phyloP scores from a whole-genome alignment of 306 rosid species.

The Oemleria cerasiformis region DNA sequence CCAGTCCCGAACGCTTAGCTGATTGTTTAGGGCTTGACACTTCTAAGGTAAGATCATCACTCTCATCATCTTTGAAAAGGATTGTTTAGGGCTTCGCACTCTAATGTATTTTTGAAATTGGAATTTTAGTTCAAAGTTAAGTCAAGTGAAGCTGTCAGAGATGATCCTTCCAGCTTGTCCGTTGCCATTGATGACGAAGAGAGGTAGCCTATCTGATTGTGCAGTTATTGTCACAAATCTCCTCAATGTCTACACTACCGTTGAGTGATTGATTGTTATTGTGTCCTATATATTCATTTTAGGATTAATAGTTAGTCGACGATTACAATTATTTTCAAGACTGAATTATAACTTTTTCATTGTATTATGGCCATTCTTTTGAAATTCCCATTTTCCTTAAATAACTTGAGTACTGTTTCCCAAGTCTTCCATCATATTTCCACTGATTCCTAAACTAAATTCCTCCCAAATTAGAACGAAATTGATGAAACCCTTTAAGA shows the following conservation, averaged over 20 bases:
- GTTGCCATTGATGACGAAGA: slow-evolving; percentile 63
- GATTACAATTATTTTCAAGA: not conserved
- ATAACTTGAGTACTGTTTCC: not conserved
- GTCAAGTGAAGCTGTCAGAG: slow-evolving; percentile 55
- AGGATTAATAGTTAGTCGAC: not conserved
- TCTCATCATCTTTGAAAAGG: slow-evolving; percentile 20
- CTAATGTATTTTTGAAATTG: slow-evolving; percentile 17
- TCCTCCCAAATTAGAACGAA: not conserved
- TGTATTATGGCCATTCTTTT: not conserved
- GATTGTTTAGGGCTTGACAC: slow-evolving; percentile 93
- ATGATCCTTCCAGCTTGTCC: slow-evolving; percentile 60
- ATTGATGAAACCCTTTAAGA: not conserved
- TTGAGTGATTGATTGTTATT: no score
- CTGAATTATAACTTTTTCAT: not conserved
- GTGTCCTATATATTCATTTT: no score
- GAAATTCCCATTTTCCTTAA: not conserved
- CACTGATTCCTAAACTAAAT: not conserved
- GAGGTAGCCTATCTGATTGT: slow-evolving; percentile 47
- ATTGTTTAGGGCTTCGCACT: slow-evolving; percentile 1
- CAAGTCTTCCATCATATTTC: not conserved
- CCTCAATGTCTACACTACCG: not conserved
- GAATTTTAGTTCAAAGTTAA: slow-evolving; percentile 61
- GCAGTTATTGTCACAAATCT: not conserved
- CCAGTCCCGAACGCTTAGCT: slow-evolving; percentile 92
- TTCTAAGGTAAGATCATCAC: slow-evolving; percentile 56